These are phyloP conservation scores for Aspergillus sp. DNA, from an alignment of 2,329 filamentous ascomycete species.

Conservation along the genomic window DNA sequence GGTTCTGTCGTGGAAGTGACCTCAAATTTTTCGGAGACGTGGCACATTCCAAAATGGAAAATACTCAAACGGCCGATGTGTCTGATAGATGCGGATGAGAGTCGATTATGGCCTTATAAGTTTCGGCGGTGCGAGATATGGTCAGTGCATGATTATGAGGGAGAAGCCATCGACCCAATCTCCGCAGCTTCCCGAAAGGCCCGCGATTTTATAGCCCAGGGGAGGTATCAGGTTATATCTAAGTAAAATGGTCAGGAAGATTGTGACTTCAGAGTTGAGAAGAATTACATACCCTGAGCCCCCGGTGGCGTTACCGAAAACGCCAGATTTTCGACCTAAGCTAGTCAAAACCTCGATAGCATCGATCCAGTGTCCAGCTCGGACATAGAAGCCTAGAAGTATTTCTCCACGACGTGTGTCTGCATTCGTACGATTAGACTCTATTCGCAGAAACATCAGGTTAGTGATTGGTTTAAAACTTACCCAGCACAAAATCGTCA, in stretches of 20 bases:
- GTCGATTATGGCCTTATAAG: not conserved
- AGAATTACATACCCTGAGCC: constrained; percentile 71
- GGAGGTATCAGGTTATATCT: constrained; percentile 89
- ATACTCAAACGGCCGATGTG: not conserved
- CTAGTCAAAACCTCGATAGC: constrained; percentile 88
- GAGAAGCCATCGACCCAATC: constrained; percentile 84
- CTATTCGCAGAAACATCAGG: not conserved
- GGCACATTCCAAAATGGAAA: not conserved
- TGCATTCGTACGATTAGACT: constrained; percentile 34
- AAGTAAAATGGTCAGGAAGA: constrained; percentile 10
- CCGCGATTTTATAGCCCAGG: constrained; percentile 82
- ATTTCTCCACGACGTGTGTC: constrained; percentile 84
- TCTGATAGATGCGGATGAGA: not conserved
- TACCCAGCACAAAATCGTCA: constrained; percentile 75
- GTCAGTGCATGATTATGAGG: constrained; percentile 71
- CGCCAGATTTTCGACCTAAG: constrained; percentile 76
- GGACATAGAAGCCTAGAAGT: constrained; percentile 79
- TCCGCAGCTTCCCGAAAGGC: constrained; percentile 78
- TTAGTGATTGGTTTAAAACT: constrained; percentile 30
- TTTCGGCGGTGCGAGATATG: not conserved
- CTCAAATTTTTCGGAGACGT: not conserved
- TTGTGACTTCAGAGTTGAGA: not conserved
- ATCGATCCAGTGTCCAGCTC: constrained; percentile 79
- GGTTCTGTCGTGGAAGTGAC: not conserved
- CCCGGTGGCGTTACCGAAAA: constrained; percentile 78